Evolutionary conservation across 2,329 filamentous ascomycete species (phyloP), one percentile per base, ranked within the genome.

Genomic region (Microdochium bolleyi): DNA sequence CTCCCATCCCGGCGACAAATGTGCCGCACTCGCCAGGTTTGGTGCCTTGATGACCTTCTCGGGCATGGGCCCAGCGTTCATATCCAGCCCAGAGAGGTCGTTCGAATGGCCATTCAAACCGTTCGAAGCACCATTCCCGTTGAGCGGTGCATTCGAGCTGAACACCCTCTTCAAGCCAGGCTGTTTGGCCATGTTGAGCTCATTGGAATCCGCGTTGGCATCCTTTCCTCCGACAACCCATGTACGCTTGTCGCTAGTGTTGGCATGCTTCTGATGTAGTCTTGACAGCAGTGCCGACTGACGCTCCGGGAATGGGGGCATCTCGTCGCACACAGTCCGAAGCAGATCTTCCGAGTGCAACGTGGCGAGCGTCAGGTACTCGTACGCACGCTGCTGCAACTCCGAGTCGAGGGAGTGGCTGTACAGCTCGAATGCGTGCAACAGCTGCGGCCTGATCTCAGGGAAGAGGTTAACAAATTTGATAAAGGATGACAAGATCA

Each of bases 391-490:
- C 72, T 99, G 94, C 68, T 99, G 94, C 58, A 99, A 77, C 68
- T 99, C 94, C 0, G 94, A 89, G 67, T 99, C 94, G 25, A 97
- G 77, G 0, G 92, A 95, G 67, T 97, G 91, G 66, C 90, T 96
- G 71, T 96, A 97, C 27, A 91, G 78, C 56, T 88, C 82, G 73
- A 99, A 99, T 8, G 95, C 87, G 60, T 90, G 87, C 48, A 97
- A 73, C 3, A 99, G 82, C 67, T 96, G 92, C 9, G 92, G 89
- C 70, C 96, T 97, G 73, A 99, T 97, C 68, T 99, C 95, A 1
- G 94, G 94, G 68, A 99, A 99, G 51, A 99, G 73, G 69, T 99
- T 99, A 71, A 99, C 89, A 62, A 92, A 99, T 72, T 99, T 99
- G 78, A 97, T 79, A 66, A 96, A 99, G 51, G 87, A 95, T 0